A percentile compares a stretch with the other conserved stretches of the same genome.
phyloP scores from a whole-genome alignment of 1,284 basidiomycete genomes.

The Cryptococcus sp. region DNA sequence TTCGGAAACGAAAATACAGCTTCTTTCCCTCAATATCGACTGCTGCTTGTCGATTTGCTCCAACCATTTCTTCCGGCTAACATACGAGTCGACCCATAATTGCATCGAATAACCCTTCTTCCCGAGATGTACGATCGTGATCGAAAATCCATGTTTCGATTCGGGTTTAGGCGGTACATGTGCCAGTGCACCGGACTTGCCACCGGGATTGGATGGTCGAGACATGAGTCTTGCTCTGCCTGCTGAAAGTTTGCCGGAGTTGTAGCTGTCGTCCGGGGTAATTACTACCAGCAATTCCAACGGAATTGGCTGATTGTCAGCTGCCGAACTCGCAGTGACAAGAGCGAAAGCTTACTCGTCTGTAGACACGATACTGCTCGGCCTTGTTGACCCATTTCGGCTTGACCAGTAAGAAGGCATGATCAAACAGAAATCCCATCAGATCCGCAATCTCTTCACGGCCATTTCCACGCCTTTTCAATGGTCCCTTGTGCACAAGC shows the following conservation, averaged over 20 bases:
- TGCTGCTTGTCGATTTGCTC: constrained; percentile 90
- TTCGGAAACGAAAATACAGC: constrained; percentile 80
- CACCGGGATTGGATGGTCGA: constrained; percentile 44
- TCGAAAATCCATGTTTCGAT: constrained; percentile 81
- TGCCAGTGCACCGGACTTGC: constrained; percentile 14
- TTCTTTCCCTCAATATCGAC: constrained; percentile 74
- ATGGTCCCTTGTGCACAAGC: constrained; percentile 86
- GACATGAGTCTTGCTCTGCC: constrained; percentile 51
- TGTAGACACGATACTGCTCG: constrained; percentile 91
- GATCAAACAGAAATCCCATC: constrained; percentile 93
- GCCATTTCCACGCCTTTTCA: constrained; percentile 78
- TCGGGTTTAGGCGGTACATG: constrained; percentile 56
- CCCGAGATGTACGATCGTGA: constrained; percentile 91
- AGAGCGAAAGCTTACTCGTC: constrained; percentile 60
- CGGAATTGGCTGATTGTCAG: constrained; percentile 72
- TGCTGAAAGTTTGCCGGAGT: constrained; percentile 39
- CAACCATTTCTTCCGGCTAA: constrained; percentile 89
- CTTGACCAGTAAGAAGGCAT: constrained; percentile 94
- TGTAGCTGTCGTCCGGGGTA: constrained; percentile 65
- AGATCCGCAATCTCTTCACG: constrained; percentile 81
- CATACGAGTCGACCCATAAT: constrained; percentile 83
- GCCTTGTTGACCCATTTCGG: constrained; percentile 77
- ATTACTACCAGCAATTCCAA: constrained; percentile 86
- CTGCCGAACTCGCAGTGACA: neutral
- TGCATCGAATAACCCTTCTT: constrained; percentile 89